A percentile compares a stretch with the other conserved stretches of the same genome.
phyloP scores from a whole-genome alignment of 2,329 filamentous ascomycete genomes.

The Trichoderma koningiopsis region DNA sequence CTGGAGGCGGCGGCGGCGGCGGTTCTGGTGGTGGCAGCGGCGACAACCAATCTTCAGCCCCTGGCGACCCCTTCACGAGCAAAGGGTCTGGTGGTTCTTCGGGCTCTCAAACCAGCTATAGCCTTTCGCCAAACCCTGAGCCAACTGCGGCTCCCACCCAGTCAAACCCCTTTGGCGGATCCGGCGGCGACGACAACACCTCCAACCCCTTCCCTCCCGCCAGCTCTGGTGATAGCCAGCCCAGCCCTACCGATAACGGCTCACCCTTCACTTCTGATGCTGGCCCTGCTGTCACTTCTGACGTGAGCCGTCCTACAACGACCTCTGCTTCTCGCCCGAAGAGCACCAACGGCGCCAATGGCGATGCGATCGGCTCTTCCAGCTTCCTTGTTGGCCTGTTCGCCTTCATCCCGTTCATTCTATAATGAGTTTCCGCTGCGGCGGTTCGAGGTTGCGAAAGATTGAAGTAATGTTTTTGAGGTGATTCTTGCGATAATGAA shows the following conservation, averaged over 20 bases:
- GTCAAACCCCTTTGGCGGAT: slow-evolving; percentile 19
- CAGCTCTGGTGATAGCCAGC: neutral
- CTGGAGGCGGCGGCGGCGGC: slow-evolving; percentile 25
- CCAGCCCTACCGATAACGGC: neutral
- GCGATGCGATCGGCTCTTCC: slow-evolving; percentile 27
- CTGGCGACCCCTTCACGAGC: neutral
- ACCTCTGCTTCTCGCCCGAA: neutral
- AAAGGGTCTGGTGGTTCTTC: neutral
- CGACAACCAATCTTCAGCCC: neutral
- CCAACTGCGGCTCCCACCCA: slow-evolving; percentile 3
- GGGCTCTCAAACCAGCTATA: neutral
- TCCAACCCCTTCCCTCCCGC: neutral
- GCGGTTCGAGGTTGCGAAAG: neutral
- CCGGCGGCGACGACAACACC: neutral
- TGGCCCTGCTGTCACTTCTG: neutral
- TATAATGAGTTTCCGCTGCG: slow-evolving; percentile 26
- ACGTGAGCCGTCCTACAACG: neutral
- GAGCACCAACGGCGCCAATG: neutral
- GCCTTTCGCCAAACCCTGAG: slow-evolving; percentile 10
- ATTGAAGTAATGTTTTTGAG: no score
- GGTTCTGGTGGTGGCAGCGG: neutral
- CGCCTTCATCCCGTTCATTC: slow-evolving; percentile 33
- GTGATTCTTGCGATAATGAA: neutral
- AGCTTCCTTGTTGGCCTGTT: slow-evolving; percentile 32
- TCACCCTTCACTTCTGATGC: neutral